Evolutionary conservation across 495 filamentous ascomycete species (phyloP), one percentile per base, ranked within the genome.

Genomic region (Xylaria sp.): DNA sequence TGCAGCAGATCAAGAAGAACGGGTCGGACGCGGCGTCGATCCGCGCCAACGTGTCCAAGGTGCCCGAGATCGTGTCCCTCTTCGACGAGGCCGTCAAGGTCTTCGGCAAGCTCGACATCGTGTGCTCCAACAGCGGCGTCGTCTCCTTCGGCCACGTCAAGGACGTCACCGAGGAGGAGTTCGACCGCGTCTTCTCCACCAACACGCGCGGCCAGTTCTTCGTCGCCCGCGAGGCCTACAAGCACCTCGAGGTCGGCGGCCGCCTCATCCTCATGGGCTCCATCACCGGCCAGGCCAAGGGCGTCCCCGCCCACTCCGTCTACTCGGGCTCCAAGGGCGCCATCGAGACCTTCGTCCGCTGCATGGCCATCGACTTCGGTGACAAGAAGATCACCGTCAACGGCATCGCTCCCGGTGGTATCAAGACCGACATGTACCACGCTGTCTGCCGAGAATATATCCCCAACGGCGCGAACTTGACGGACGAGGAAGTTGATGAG

Each of bases 181-280:
- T 90, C 83, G 91, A 95, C 80, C 83, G 87, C 58, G 89, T 95
- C 62, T 93, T 95, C 79, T 86, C 87, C 77, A 81, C 94, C 68
- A 95, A 95, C 81, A 89, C 89, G 5, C 85, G 91, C 8, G 93
- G 88, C 0, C 93, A 95, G 81, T 94, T 94, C 85, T 93, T 94
- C 82, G 93, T 95, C 68, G 92, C 90, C 43, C 91, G 92, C 81
- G 86, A 92, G 37, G 93, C 90, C 65, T 89, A 88, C 82, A 89
- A 91, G 80, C 79, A 93, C 78, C 84, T 93, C 48, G 84, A 89
- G 79, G 80, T 85, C 6, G 88, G 90, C 66, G 93, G 93, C 43
- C 85, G 93, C 14, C 80, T 94, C 43, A 90, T 92, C 73, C 81
- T 92, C 44, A 88, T 88, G 83, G 84, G 81, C 65, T 83, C 80